Evolutionary conservation across 148 eudicot species (phyloP), one percentile per base, ranked within the genome.

Genomic region (Nepenthes mirabilis): DNA sequence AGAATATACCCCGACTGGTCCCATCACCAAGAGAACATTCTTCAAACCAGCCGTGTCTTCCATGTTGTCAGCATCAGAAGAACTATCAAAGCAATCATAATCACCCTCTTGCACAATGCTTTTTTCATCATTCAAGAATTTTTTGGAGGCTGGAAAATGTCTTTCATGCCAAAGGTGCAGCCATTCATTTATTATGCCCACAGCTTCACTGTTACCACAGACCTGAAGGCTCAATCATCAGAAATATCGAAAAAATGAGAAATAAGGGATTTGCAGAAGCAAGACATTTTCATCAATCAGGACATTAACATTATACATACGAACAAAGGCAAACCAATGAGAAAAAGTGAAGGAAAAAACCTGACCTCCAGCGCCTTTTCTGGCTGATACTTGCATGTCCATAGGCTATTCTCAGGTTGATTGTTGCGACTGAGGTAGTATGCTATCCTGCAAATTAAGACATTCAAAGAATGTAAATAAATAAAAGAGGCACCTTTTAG

Each of bases 341-440:
- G 43, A 47, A 58, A 36, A 56, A 57, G 33, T n/a, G 33, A 59
- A 45, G 36, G 13, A 43, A 43, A 65, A 59, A 66, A 62, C 33
- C 67, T 70, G 53, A 91, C 97, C 97, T 91, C 87, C 59, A 56
- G 70, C 74, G 90, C 95, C 69, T 74, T 87, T 73, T 74, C 82
- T 69, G 97, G 97, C 77, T 82, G 85, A 79, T 82, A 87, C 72
- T 87, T 91, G 69, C 61, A 72, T 55, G 97, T 87, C 97, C 97
- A 91, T 65, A 91, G 66, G 80, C 97, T 76, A 60, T 85, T 91
- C 66, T 70, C 80, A 59, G 85, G 81, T 55, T 76, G 83, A 66
- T 74, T 72, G 50, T 48, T 48, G 52, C 77, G 75, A 55, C 60
- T 62, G 35, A 81, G 73, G 68, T 77, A 70, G 64, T 77, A 68